These are phyloP conservation scores for Geotrichum bryndzae DNA, from an alignment of 1,139 yeast genomes.

Conservation along the genomic window DNA sequence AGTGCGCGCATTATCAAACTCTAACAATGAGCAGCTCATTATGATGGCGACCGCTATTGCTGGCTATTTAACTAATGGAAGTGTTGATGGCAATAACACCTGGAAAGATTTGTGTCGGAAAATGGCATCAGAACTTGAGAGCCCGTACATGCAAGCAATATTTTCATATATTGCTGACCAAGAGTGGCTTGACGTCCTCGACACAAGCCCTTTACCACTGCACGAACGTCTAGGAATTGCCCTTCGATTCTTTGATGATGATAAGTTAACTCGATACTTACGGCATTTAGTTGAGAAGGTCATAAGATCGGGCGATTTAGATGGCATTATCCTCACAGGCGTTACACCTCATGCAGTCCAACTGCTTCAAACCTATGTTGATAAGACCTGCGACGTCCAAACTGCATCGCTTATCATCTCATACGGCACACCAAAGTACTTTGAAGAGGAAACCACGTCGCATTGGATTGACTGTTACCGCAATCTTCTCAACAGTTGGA, in stretches of 20 bases:
- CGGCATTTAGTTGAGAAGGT: conserved; percentile 67
- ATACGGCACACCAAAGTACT: conserved; percentile 79
- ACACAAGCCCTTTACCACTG: conserved; percentile 81
- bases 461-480: conserved; percentile 72
- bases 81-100: conserved; percentile 52
- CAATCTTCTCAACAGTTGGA: conserved; percentile 76
- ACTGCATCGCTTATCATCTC: conserved; percentile 80
- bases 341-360: conserved; percentile 70
- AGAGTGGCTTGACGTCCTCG: conserved; percentile 94
- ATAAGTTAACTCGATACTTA: conserved; percentile 51
- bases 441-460: conserved; percentile 60
- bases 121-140: conserved; percentile 79
- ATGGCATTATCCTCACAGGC: conserved; percentile 86
- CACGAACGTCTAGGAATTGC: conserved; percentile 90
- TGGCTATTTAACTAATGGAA: conserved; percentile 67
- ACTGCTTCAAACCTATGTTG: conserved; percentile 78
- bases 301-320: conserved; percentile 73
- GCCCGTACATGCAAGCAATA: conserved; percentile 84
- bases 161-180: conserved; percentile 92
- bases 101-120: conserved; percentile 93
- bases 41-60: conserved; percentile 93
- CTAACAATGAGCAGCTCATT: conserved; percentile 57
- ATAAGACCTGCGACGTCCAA: conserved; percentile 86
- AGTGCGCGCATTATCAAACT: conserved; percentile 55
- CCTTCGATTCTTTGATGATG: conserved; percentile 71